A percentile compares a stretch with the other conserved stretches of the same genome.
These are phyloP conservation scores for Euphorbia corollata DNA, from an alignment of 441 rosid species.

Conservation along the genomic window DNA sequence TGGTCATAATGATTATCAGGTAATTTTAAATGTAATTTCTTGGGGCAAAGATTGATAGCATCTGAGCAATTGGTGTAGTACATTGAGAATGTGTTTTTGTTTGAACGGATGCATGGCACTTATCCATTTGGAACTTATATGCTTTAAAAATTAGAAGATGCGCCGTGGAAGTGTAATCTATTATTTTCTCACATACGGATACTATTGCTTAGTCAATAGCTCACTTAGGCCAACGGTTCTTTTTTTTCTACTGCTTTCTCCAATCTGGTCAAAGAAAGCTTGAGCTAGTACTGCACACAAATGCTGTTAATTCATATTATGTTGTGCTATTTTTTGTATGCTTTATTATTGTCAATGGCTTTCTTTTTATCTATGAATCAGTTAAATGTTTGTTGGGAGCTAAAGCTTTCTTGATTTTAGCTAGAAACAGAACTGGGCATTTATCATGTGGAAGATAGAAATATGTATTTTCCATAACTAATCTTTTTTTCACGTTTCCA, in stretches of 20 bases:
- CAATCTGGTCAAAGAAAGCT: not conserved
- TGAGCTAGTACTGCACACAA: not conserved
- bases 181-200: not conserved
- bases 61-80: not conserved
- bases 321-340: not conserved
- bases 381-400: not conserved
- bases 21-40: conserved; percentile 22
- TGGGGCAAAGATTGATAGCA: not conserved
- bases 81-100: not conserved
- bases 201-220: too few species aligned
- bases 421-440: not conserved
- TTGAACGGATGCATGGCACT: not conserved
- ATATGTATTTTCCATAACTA: not conserved
- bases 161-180: not conserved
- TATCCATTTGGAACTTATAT: not conserved
- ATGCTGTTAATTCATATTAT: not conserved
- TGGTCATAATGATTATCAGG: conserved; percentile 93
- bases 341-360: not conserved
- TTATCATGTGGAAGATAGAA: not conserved
- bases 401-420: not conserved
- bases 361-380: not conserved
- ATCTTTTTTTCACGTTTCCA: conserved; percentile 25
- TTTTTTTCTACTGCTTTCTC: not conserved
- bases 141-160: not conserved
- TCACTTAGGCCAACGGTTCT: too few species aligned